phyloP scores from a whole-genome alignment of 1,284 basidiomycete species.

The Ceratobasidium theobromae region DNA sequence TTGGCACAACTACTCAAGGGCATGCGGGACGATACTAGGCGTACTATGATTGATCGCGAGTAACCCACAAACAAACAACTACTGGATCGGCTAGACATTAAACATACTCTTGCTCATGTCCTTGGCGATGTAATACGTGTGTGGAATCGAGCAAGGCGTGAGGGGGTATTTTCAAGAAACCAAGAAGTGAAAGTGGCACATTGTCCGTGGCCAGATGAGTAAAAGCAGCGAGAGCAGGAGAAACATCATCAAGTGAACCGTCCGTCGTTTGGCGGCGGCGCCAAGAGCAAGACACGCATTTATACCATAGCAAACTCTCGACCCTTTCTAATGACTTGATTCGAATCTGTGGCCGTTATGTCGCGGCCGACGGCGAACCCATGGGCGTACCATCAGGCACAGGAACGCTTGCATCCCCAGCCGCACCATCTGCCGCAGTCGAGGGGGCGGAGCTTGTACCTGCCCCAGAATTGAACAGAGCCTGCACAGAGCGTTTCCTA shows the following conservation, averaged over 20 bases:
- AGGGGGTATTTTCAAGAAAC: conserved; percentile 5
- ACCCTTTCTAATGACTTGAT: too few species aligned
- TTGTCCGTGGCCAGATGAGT: not conserved
- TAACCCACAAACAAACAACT: too few species aligned
- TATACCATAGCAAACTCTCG: too few species aligned
- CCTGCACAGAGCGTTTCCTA: not conserved
- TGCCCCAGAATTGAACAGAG: not conserved
- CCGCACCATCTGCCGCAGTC: not conserved
- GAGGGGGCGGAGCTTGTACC: not conserved
- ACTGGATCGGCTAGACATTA: too few species aligned
- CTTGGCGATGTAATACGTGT: conserved; percentile 25
- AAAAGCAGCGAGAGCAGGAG: not conserved
- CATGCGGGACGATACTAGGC: conserved; percentile 16
- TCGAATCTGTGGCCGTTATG: too few species aligned
- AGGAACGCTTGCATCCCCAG: too few species aligned
- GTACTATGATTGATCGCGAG: not conserved
- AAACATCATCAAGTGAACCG: not conserved
- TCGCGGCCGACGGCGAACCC: too few species aligned
- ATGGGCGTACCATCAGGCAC: too few species aligned
- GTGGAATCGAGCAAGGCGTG: conserved; percentile 15
- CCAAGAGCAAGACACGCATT: too few species aligned
- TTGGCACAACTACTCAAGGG: conserved; percentile 11
- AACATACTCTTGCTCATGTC: too few species aligned
- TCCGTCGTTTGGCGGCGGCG: too few species aligned
- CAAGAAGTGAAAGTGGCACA: too few species aligned